Base-by-base conservation (phyloP, 140 eudicot species). In the Erigeron philadelphicus region DNA sequence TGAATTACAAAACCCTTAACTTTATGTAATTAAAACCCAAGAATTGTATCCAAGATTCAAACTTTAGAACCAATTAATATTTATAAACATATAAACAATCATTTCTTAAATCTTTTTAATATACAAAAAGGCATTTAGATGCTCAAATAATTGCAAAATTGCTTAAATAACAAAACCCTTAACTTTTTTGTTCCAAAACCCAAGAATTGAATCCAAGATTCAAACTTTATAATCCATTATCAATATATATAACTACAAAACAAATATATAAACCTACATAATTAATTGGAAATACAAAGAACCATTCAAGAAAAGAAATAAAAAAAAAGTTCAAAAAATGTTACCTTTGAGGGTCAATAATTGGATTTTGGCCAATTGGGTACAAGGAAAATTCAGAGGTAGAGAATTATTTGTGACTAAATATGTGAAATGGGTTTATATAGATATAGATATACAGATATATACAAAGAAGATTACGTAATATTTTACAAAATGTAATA, bases 341-440 rank as follows among this genome's bases (percentile, higher is more conserved):
- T 19, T 46, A 72, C 77, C 81, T 77, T 31, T 41, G 61, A 56
- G 15, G 13, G 48, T 75, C 70, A 75, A 75, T 31, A 12, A 50
- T 68, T 46, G 58, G 70, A 49, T 47, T 75, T 18, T 25, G 63
- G 57, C 12, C 59, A 16, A 47, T 58, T 67, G 62, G 43, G 55
- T 52, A 6, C 46, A 41, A 8, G 65, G 41, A 73, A 61, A 15
- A 15, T 75, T 47, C 63, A 54, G 67, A 61, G 68, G 74, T 4
- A 17, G 68, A 48, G 76, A 44, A 13, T 72, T 66, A 19, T 65
- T 60, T 71, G n/a, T 31, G 35, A 8, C 18, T 2, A 19, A 59
- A 66, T 53, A 12, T 7, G 70, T 73, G 56, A 68, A 65, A 70
- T 49, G 63, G 44, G 62, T 59, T 71, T 78, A 82, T 82, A 77